phyloP scores from a whole-genome alignment of 1,139 yeast genomes.

The Candida mesenterica region DNA sequence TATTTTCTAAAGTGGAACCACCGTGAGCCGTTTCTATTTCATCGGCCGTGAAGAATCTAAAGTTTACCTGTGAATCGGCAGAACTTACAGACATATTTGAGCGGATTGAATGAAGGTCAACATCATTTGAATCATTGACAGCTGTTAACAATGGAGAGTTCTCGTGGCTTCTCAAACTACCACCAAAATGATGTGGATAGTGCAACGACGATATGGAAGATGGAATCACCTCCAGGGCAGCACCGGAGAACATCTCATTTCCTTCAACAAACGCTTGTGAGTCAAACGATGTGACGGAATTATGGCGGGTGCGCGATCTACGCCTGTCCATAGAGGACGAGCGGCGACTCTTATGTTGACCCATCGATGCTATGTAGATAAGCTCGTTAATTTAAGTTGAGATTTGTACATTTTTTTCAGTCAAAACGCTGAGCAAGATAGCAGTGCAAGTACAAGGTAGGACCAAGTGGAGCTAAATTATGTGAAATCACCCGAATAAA shows the following conservation, averaged over 20 bases:
- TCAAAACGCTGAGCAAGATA: too few species aligned
- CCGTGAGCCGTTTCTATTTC: constrained; percentile 89
- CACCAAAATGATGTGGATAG: constrained; percentile 54
- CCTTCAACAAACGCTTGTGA: constrained; percentile 42
- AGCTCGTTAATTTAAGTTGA: too few species aligned
- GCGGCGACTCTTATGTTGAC: constrained; percentile 12
- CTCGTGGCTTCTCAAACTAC: constrained; percentile 31
- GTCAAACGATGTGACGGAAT: constrained; percentile 41
- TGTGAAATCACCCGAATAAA: too few species aligned
- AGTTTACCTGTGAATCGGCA: constrained; percentile 42
- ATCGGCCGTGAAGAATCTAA: constrained; percentile 77
- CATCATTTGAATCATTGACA: constrained; percentile 12
- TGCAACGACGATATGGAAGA: constrained; percentile 88
- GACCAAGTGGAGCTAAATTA: too few species aligned
- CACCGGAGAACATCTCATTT: constrained; percentile 85
- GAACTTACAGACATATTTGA: constrained; percentile 32
- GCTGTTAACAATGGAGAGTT: constrained; percentile 37
- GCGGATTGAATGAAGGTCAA: constrained; percentile 27
- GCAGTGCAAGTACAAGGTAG: neutral
- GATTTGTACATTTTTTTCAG: too few species aligned
- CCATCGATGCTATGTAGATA: too few species aligned
- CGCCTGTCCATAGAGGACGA: constrained; percentile 10
- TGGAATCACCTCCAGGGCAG: constrained; percentile 85
- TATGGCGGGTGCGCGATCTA: constrained; percentile 24
- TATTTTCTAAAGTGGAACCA: constrained; percentile 71